Conservation (phyloP, 192 early-diverging fungal genomes). For the Spizellomyces punctatus region DNA sequence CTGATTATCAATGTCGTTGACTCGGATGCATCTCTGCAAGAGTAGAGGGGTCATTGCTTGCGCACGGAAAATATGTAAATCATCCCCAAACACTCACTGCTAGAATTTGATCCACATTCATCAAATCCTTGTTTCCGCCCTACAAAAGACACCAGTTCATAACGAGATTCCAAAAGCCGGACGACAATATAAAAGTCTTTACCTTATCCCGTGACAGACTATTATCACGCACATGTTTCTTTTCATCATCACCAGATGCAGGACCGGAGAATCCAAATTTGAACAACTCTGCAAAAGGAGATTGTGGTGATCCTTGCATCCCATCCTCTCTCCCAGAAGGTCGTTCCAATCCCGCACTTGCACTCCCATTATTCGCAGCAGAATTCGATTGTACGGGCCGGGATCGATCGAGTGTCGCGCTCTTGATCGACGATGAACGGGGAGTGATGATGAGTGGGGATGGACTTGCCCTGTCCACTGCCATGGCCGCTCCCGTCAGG, state of each 20-base stretch:
- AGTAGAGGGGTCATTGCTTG: background rate
- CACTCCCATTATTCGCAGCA: background rate
- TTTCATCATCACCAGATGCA: background rate
- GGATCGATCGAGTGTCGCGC: constrained; percentile 13
- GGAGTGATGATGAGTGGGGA: constrained; percentile 25
- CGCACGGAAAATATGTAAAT: background rate
- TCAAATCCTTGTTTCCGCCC: constrained; percentile 17
- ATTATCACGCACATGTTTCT: background rate
- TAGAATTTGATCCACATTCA: constrained; percentile 25
- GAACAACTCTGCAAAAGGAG: background rate
- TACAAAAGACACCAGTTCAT: background rate
- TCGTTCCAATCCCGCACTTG: background rate
- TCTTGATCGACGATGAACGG: constrained; percentile 5
- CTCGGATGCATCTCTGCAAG: constrained; percentile 68
- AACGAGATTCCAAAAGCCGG: no score
- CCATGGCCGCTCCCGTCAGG: constrained; percentile 10
- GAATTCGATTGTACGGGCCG: background rate
- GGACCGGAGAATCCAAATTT: background rate
- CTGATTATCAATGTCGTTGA: constrained; percentile 80
- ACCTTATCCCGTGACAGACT: background rate
- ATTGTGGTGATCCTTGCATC: background rate
- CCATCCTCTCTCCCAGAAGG: background rate
- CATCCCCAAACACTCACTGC: constrained; percentile 15
- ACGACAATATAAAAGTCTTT: no score
- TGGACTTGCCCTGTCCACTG: constrained; percentile 13